Percentiles rank a stretch among this genome's conserved stretches.
Evolutionary conservation across 2,329 filamentous ascomycete species (phyloP).

Genomic region (Colletotrichum magnum): DNA sequence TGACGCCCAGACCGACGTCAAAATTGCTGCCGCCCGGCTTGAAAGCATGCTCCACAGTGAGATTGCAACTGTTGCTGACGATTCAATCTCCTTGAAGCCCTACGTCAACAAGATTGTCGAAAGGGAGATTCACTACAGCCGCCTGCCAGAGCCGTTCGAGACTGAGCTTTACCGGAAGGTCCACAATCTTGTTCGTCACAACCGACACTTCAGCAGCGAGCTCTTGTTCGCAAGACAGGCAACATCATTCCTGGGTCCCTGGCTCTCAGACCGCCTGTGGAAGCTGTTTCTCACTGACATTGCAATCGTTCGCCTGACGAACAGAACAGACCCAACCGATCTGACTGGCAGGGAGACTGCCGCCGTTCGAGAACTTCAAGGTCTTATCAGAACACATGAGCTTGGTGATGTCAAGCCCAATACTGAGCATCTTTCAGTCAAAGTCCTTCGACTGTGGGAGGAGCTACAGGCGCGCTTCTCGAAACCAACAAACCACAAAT

Average conservation of each 20-base stretch:
- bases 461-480: conserved; percentile 76
- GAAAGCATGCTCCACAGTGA: conserved; percentile 84
- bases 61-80: conserved; percentile 79
- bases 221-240: conserved; percentile 73
- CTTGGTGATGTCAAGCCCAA: conserved; percentile 55
- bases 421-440: conserved; percentile 73
- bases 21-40: conserved; percentile 78
- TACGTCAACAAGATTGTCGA: conserved; percentile 63
- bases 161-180: conserved; percentile 77
- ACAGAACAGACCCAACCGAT: conserved; percentile 57
- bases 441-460: conserved; percentile 74
- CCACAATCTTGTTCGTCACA: conserved; percentile 56
- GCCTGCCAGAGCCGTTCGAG: conserved; percentile 64
- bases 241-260: conserved; percentile 79
- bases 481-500: conserved; percentile 70
- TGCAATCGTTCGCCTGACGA: conserved; percentile 72
- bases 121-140: conserved; percentile 61
- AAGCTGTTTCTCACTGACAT: conserved; percentile 75
- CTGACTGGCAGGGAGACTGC: conserved; percentile 67
- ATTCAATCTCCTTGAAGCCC: conserved; percentile 50
- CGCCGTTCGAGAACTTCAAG: conserved; percentile 71
- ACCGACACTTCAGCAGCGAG: conserved; percentile 65
- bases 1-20: conserved; percentile 83
- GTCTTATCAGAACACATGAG: conserved; percentile 66
- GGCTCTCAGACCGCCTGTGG: conserved; percentile 91